phyloP scores from a whole-genome alignment of 2,329 filamentous ascomycete species.

The Xylariaceae sp. region DNA sequence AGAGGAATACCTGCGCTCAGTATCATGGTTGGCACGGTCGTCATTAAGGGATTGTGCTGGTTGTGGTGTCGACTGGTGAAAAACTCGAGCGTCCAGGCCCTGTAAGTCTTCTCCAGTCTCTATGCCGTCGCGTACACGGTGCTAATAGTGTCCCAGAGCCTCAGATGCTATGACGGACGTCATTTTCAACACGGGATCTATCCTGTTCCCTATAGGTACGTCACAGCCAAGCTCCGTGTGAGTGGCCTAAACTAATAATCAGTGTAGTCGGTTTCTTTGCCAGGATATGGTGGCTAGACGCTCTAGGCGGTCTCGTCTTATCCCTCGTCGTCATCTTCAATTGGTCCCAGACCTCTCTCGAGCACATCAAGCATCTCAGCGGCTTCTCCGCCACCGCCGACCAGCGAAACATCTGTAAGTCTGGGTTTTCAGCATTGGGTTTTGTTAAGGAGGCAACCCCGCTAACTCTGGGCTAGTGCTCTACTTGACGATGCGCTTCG shows the following conservation, averaged over 20 bases:
- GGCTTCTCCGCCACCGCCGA: constrained; percentile 79
- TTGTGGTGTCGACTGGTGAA: constrained; percentile 84
- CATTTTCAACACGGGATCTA: constrained; percentile 88
- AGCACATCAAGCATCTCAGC: constrained; percentile 80
- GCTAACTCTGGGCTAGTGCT: constrained; percentile 52
- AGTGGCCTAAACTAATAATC: constrained; percentile 8
- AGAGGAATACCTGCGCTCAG: constrained; percentile 68
- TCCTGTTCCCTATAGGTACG: constrained; percentile 76
- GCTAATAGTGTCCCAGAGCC: constrained; percentile 39
- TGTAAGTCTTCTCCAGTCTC: constrained; percentile 49
- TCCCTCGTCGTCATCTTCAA: constrained; percentile 78
- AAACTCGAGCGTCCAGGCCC: constrained; percentile 82
- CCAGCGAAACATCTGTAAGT: constrained; percentile 71
- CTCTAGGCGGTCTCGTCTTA: constrained; percentile 76
- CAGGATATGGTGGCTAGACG: constrained; percentile 82
- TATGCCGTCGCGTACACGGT: background rate
- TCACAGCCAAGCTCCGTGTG: constrained; percentile 9
- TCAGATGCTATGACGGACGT: constrained; percentile 70
- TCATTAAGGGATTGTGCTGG: constrained; percentile 84
- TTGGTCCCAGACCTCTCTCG: constrained; percentile 73
- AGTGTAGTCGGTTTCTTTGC: constrained; percentile 69
- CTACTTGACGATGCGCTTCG: constrained; percentile 93
- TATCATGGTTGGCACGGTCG: constrained; percentile 80
- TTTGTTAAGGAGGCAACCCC: background rate
- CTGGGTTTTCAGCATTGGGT: background rate